Evolutionary conservation across 345 rosid genomes (phyloP).

Genomic region (Corchorus capsularis): DNA sequence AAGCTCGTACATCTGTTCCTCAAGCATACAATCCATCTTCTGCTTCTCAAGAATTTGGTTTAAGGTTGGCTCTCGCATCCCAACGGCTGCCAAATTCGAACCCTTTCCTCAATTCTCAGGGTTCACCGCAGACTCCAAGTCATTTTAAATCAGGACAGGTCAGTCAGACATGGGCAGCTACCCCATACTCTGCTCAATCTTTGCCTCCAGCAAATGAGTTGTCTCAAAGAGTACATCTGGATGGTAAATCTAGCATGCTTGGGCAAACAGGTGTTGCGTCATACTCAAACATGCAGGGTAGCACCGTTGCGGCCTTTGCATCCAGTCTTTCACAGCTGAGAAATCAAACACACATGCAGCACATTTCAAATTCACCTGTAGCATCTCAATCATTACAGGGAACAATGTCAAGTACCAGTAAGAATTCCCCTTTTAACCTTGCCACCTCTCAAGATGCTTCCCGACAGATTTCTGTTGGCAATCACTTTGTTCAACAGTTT

Average conservation of each 20-base stretch:
- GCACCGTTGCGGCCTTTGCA: slow-evolving; percentile 20
- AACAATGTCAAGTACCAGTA: slow-evolving; percentile 23
- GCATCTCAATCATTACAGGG: slow-evolving; percentile 29
- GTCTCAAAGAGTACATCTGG: slow-evolving; percentile 32
- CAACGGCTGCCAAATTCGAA: slow-evolving; percentile 34
- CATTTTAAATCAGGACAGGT: slow-evolving; percentile 19
- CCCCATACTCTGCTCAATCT: slow-evolving; percentile 34
- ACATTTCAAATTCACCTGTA: slow-evolving; percentile 21
- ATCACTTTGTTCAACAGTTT: slow-evolving; percentile 33
- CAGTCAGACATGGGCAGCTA: slow-evolving; percentile 28
- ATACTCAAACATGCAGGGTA: slow-evolving; percentile 29
- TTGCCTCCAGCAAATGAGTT: slow-evolving; percentile 28
- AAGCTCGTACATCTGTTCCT: slow-evolving; percentile 19
- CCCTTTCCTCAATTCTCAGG: slow-evolving; percentile 29
- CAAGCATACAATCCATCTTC: slow-evolving; percentile 33
- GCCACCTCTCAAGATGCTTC: slow-evolving; percentile 25
- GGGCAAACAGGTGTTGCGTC: slow-evolving; percentile 25
- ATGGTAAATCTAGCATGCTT: slow-evolving; percentile 13
- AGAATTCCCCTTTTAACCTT: slow-evolving; percentile 24
- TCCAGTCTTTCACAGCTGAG: slow-evolving; percentile 20
- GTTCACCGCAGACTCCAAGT: slow-evolving; percentile 21
- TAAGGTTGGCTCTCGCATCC: slow-evolving; percentile 51
- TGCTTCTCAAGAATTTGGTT: slow-evolving; percentile 50
- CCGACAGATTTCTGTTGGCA: slow-evolving; percentile 11
- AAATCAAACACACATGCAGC: slow-evolving; percentile 33